Evolutionary conservation across 2,329 filamentous ascomycete species (phyloP).

Genomic region (Fusarium chlamydosporum): DNA sequence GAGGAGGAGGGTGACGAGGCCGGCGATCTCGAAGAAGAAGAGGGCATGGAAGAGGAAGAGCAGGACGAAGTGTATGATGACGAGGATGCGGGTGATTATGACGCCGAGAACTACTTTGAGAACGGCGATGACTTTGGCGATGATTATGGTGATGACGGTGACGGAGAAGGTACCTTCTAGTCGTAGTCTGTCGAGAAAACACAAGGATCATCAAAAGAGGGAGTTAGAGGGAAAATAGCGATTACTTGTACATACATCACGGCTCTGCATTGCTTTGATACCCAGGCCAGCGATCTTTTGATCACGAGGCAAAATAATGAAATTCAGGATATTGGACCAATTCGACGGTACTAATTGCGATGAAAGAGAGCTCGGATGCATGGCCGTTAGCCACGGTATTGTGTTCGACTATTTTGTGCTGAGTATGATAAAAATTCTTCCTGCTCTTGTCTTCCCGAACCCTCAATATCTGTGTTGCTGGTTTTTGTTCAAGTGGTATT

Average conservation of each 20-base stretch:
- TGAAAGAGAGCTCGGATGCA: background rate
- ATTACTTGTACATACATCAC: slow-evolving; percentile 43
- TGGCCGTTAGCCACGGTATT: no score
- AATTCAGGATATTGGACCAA: slow-evolving; percentile 23
- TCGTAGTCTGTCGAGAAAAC: slow-evolving; percentile 37
- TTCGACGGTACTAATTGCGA: background rate
- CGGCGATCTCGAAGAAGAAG: slow-evolving; percentile 66
- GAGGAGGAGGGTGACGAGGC: slow-evolving; percentile 67
- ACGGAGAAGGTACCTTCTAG: slow-evolving; percentile 61
- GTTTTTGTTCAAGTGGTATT: slow-evolving; percentile 42
- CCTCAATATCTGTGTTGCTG: slow-evolving; percentile 7
- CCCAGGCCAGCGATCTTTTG: slow-evolving; percentile 42
- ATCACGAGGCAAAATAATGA: slow-evolving; percentile 47
- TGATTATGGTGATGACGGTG: slow-evolving; percentile 67
- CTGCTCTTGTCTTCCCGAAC: slow-evolving; percentile 1
- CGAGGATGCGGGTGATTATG: slow-evolving; percentile 72
- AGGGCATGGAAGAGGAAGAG: slow-evolving; percentile 62
- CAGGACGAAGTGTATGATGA: slow-evolving; percentile 69
- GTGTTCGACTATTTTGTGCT: slow-evolving; percentile 4
- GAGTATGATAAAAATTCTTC: slow-evolving; percentile 5
- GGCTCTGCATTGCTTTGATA: slow-evolving; percentile 47
- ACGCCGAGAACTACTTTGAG: slow-evolving; percentile 73
- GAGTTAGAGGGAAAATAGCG: slow-evolving; percentile 24
- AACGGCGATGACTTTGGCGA: slow-evolving; percentile 69
- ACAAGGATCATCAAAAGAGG: slow-evolving; percentile 13